Evolutionary conservation across 1,284 basidiomycete species (phyloP).

Genomic region (Boletus smithii): DNA sequence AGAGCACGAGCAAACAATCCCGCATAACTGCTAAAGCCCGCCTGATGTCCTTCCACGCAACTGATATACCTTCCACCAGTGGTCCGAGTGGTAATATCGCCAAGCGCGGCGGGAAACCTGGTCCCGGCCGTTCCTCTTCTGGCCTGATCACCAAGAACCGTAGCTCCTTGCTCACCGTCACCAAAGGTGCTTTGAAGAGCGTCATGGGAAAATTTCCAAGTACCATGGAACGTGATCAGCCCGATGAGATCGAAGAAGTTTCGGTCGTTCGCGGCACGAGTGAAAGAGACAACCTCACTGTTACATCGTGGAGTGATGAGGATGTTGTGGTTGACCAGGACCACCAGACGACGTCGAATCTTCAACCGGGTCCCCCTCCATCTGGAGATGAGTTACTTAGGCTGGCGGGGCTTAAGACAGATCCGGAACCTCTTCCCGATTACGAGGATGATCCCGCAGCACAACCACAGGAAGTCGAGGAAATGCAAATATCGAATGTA

Average conservation of each 20-base stretch:
- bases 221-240: conserved; percentile 9
- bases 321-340: conserved; percentile 12
- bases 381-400: conserved; percentile 46
- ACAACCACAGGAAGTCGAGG: conserved; percentile 11
- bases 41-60: conserved; percentile 26
- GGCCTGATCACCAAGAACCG: conserved; percentile 37
- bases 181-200: conserved; percentile 46
- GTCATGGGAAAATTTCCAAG: conserved; percentile 40
- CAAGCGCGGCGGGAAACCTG: conserved; percentile 39
- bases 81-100: conserved; percentile 6
- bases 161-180: conserved; percentile 48
- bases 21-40: conserved; percentile 49
- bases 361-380: conserved; percentile 20
- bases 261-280: background rate
- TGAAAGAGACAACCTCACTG: conserved; percentile 6
- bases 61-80: conserved; percentile 12
- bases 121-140: conserved; percentile 44
- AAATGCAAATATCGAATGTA: background rate
- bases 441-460: conserved; percentile 49
- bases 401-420: conserved; percentile 43
- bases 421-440: conserved; percentile 44
- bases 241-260: conserved; percentile 25
- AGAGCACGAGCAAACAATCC: conserved; percentile 27
- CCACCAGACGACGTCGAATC: conserved; percentile 3
- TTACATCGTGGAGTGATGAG: conserved; percentile 25